Evolutionary conservation across 768 basidiomycete species (phyloP).

Genomic region (Lepiota brunneoincarnata): DNA sequence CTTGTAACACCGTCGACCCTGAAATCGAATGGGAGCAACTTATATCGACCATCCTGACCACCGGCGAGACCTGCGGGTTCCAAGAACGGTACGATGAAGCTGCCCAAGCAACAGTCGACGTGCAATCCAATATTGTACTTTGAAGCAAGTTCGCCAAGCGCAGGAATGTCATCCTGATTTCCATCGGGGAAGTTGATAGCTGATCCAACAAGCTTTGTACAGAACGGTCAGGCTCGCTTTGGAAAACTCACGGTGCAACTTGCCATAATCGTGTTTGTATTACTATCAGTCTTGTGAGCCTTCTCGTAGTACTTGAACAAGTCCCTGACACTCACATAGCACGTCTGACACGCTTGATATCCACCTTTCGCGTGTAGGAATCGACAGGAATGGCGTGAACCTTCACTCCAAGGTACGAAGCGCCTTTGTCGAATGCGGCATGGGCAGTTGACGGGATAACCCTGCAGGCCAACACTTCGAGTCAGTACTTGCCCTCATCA

Average conservation of each 20-base stretch:
- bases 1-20: slow-evolving; percentile 87
- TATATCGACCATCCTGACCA: slow-evolving; percentile 52
- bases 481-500: neutral
- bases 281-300: slow-evolving; percentile 43
- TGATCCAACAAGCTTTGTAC: slow-evolving; percentile 73
- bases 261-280: slow-evolving; percentile 87
- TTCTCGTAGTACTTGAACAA: neutral
- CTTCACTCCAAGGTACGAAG: slow-evolving; percentile 86
- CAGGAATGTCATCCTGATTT: slow-evolving; percentile 82
- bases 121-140: slow-evolving; percentile 81
- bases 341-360: slow-evolving; percentile 72
- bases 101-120: slow-evolving; percentile 93
- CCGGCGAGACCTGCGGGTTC: slow-evolving; percentile 70
- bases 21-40: slow-evolving; percentile 83
- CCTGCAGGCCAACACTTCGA: slow-evolving; percentile 35
- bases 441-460: slow-evolving; percentile 84
- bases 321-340: slow-evolving; percentile 68
- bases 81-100: slow-evolving; percentile 92
- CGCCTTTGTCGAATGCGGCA: slow-evolving; percentile 94
- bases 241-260: slow-evolving; percentile 8
- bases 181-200: slow-evolving; percentile 85
- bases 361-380: slow-evolving; percentile 68
- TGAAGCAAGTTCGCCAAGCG: slow-evolving; percentile 71
- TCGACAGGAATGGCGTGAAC: slow-evolving; percentile 85
- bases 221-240: neutral